These are phyloP conservation scores for Colletotrichum liaoningense DNA, from an alignment of 2,329 filamentous ascomycete species.

Conservation along the genomic window DNA sequence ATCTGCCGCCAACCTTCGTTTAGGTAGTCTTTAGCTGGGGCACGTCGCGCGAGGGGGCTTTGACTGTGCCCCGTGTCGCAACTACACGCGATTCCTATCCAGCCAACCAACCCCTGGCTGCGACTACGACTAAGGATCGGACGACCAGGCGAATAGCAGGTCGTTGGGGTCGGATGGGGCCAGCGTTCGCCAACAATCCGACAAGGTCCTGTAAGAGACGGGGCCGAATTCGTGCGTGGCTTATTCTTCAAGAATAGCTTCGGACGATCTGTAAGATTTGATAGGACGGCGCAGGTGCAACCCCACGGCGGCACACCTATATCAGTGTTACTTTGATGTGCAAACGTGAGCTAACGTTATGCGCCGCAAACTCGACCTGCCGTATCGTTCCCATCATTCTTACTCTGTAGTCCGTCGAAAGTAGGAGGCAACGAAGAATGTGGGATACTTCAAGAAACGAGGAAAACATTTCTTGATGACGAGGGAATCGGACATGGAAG, in stretches of 20 bases:
- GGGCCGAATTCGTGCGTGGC: constrained; percentile 6
- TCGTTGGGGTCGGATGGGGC: neutral
- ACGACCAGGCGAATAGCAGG: neutral
- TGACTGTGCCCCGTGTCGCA: constrained; percentile 23
- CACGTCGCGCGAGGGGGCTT: constrained; percentile 1
- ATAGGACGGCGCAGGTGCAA: neutral
- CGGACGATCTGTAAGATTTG: neutral
- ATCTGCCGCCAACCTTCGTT: neutral
- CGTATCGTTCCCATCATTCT: neutral
- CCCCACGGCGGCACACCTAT: neutral
- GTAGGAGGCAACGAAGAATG: neutral
- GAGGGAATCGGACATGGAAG: too few relatives aligned
- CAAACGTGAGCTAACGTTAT: constrained; percentile 16
- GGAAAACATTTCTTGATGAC: too few relatives aligned
- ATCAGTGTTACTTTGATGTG: neutral
- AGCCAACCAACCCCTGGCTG: constrained; percentile 11
- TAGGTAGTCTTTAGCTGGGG: neutral
- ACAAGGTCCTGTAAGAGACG: constrained; percentile 20
- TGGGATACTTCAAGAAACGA: neutral
- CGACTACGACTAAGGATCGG: neutral
- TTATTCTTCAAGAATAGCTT: neutral
- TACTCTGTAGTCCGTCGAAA: neutral
- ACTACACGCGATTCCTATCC: constrained; percentile 1
- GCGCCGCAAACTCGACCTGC: neutral
- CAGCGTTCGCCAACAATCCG: neutral